Percentiles rank a stretch among this genome's conserved stretches.
These are phyloP conservation scores for Grigorovia yakushimaensis DNA, from an alignment of 805 yeast species.

Conservation along the genomic window DNA sequence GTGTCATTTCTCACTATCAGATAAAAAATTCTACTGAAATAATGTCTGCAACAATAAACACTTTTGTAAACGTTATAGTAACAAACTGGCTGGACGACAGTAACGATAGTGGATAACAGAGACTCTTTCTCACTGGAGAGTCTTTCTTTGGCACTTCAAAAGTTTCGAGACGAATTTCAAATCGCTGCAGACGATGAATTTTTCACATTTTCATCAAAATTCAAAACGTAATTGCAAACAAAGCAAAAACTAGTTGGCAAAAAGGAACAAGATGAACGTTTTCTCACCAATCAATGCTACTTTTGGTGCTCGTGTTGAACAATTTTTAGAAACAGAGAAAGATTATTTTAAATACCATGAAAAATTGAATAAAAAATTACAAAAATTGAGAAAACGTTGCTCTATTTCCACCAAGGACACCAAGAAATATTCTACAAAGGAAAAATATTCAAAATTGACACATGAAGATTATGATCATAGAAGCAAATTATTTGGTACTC, in stretches of 20 bases:
- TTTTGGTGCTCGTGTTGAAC: slow-evolving; percentile 46
- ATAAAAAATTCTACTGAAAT: no score
- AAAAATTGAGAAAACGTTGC: slow-evolving; percentile 55
- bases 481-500: slow-evolving; percentile 39
- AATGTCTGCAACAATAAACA: no score
- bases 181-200: neutral
- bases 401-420: slow-evolving; percentile 58
- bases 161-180: neutral
- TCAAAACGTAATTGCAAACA: neutral
- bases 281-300: slow-evolving; percentile 31
- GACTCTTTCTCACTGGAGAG: no score
- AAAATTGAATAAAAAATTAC: slow-evolving; percentile 48
- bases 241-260: neutral
- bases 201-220: neutral
- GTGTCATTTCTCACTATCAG: neutral
- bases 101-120: no score
- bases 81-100: no score
- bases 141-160: no score
- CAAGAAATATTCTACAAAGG: slow-evolving; percentile 44
- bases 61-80: no score
- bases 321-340: slow-evolving; percentile 52
- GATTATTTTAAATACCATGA: slow-evolving; percentile 65
- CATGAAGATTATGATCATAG: slow-evolving; percentile 43
- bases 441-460: slow-evolving; percentile 36
- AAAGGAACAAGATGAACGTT: slow-evolving; percentile 2